Percentiles rank a stretch among this genome's conserved stretches.
Evolutionary conservation across 768 basidiomycete species (phyloP).

Genomic region (Pleurotus pulmonarius): DNA sequence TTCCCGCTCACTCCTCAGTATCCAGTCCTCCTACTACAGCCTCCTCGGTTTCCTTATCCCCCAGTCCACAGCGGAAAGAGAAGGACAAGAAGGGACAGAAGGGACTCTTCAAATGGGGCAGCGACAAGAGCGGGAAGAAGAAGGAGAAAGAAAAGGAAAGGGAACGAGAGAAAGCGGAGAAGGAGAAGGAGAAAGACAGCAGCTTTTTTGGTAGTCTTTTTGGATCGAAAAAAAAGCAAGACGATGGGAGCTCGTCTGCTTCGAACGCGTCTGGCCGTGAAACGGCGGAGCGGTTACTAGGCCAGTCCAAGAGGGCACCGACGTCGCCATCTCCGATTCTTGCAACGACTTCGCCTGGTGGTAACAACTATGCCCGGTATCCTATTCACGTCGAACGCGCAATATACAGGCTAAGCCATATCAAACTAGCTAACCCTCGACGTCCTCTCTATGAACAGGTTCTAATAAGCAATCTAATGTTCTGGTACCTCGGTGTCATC

Average conservation of each 20-base stretch:
- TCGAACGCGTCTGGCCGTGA: slow-evolving; percentile 67
- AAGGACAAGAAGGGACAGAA: slow-evolving; percentile 60
- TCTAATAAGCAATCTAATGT: slow-evolving; percentile 91
- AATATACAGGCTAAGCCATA: slow-evolving; percentile 95
- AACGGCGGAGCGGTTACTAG: slow-evolving; percentile 82
- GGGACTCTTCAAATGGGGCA: slow-evolving; percentile 49
- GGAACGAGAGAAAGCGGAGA: slow-evolving; percentile 45
- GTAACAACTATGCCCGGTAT: slow-evolving; percentile 69
- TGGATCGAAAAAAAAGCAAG: slow-evolving; percentile 85
- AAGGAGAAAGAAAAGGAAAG: slow-evolving; percentile 28
- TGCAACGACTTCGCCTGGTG: slow-evolving; percentile 28
- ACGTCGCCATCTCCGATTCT: slow-evolving; percentile 44
- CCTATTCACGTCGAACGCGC: slow-evolving; percentile 99
- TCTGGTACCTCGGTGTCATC: slow-evolving; percentile 98
- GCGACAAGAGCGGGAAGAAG: slow-evolving; percentile 50
- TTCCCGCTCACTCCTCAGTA: slow-evolving; percentile 20
- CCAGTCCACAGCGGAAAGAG: slow-evolving; percentile 49
- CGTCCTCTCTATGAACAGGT: slow-evolving; percentile 97
- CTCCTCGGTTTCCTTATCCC: slow-evolving; percentile 24
- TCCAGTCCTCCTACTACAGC: slow-evolving; percentile 21
- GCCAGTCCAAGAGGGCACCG: slow-evolving; percentile 69
- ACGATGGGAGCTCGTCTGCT: slow-evolving; percentile 38
- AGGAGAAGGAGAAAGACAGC: slow-evolving; percentile 68
- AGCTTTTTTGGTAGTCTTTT: slow-evolving; percentile 94
- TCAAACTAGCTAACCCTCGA: slow-evolving; percentile 96